Base-by-base conservation (phyloP, 148 eudicot species). In the Oxyria digyna region DNA sequence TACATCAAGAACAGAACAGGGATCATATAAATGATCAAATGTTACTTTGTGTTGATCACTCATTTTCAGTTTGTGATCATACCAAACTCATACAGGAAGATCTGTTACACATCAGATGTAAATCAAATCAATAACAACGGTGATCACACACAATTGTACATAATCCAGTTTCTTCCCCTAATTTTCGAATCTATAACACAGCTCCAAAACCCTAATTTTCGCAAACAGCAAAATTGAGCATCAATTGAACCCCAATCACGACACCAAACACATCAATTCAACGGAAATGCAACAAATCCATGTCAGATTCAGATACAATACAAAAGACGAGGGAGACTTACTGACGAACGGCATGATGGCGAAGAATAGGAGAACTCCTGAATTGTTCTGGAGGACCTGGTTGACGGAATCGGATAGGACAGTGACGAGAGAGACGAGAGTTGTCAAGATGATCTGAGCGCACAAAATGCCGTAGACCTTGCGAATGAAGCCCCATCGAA, bases 401-500 rank as follows among this genome's bases (percentile, higher is more conserved):
- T 86, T 93, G 73, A 93, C 70, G 21, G 98, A 95, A 6, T 85
- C 33, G 45, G 86, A 89, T 0, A 93, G 84, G 2, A 93, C 96
- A 45, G 95, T 89, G 49, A 78, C 73, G 27, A 79, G 76, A 67
- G 95, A 87, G 15, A 93, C 88, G 43, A 79, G 68, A 75, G 96
- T 86, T 68, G 98, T 93, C 29, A 93, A 74, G 14, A 89, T 54
- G 80, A 93, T 76, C 86, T 93, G 98, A 8, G 95, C 94, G 40
- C 91, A 76, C 31, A 93, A 75, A 41, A 93, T 93, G 1, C 95
- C 94, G 75, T 93, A 93, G 13, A 93, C 98, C 65, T 93, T 93
- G 75, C 91, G 91, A 1, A 93, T 89, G 85, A 93, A 93, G 3
- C 98, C 96, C 98, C 98, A 93, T 21, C 98, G 89, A 1, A 93